Evolutionary conservation across 257 asterid genomes (phyloP), one percentile per base, ranked within the genome.

Genomic region (Nicotiana tabacum): DNA sequence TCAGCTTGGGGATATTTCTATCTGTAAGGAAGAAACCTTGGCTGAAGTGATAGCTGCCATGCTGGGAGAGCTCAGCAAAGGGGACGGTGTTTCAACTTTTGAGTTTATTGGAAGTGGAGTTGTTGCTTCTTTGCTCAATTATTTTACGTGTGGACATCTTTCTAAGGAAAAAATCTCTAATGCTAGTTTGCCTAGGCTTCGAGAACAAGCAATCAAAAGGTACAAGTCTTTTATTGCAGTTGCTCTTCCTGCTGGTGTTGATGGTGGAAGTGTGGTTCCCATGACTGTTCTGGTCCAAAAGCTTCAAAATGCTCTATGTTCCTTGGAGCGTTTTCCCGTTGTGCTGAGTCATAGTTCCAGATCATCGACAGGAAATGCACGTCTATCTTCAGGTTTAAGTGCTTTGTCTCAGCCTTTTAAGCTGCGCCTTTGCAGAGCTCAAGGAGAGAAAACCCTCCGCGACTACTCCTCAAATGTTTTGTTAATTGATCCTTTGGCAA

Each of bases 21-120:
- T 89, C 70, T 68, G 89, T 82, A 88, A 89, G 80, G 98, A 94
- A 87, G 96, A 91, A 76, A 85, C 86, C 77, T 88, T 95, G 89
- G 90, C 90, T 87, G 95, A 88, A 81, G 93, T 93, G 77, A 87
- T 95, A 77, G 82, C 89, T 85, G 97, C 93, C 89, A 90, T 96
- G 88, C 85, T 96, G 89, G 85, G 82, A 83, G 99, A 96, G 90
- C 97, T 96, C 67, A 87, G 93, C 90, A 90, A 89, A 87, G 98
- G 91, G 72, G 98, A 93, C 9, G 97, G 99, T 46, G 98, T 96
- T 56, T 96, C 99, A 56, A 95, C 98, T 61, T 96, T 94, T 85
- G 99, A 96, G 89, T 96, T 96, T 68, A 93, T 92, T 77, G 98
- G 99, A 82, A 94, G 99, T 83, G 98, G 99, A 46, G 98, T 88